Evolutionary conservation across 2,329 filamentous ascomycete species (phyloP).

Genomic region (Fusarium sarcochroum): DNA sequence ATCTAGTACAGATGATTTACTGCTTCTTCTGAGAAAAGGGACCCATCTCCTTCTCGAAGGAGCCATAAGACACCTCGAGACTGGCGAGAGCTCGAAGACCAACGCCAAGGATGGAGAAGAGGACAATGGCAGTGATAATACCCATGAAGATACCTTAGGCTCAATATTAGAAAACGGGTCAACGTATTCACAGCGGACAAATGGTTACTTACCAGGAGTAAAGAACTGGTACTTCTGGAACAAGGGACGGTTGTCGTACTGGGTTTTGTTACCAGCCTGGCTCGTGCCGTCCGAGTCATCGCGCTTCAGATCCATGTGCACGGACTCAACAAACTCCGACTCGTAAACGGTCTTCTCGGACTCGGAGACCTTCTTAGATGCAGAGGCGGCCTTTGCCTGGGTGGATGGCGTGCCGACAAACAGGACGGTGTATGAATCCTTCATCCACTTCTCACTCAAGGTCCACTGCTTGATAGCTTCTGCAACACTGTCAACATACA

Average conservation of each 20-base stretch:
- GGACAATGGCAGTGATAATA: conserved; percentile 76
- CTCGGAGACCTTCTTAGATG: conserved; percentile 18
- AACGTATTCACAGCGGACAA: not conserved
- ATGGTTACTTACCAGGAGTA: conserved; percentile 75
- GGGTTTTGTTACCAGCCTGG: conserved; percentile 58
- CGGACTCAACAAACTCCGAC: conserved; percentile 70
- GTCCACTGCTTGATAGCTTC: conserved; percentile 26
- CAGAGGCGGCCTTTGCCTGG: conserved; percentile 12
- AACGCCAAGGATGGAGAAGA: conserved; percentile 83
- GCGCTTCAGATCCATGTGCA: conserved; percentile 83
- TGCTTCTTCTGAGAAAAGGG: conserved; percentile 87
- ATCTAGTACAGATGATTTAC: conserved; percentile 41
- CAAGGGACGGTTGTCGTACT: conserved; percentile 65
- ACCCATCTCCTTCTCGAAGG: conserved; percentile 96
- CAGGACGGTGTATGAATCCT: conserved; percentile 78
- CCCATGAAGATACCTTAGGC: conserved; percentile 88
- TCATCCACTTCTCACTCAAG: conserved; percentile 29
- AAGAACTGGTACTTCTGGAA: conserved; percentile 98
- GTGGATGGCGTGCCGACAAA: conserved; percentile 74
- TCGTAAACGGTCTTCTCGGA: conserved; percentile 70
- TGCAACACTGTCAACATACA: conserved; percentile 21
- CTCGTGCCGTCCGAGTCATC: conserved; percentile 52
- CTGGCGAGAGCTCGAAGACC: conserved; percentile 83
- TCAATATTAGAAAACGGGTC: conserved; percentile 14
- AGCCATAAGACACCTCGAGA: conserved; percentile 90